Conservation (phyloP, 805 yeast genomes). For the Pichia exigua region DNA sequence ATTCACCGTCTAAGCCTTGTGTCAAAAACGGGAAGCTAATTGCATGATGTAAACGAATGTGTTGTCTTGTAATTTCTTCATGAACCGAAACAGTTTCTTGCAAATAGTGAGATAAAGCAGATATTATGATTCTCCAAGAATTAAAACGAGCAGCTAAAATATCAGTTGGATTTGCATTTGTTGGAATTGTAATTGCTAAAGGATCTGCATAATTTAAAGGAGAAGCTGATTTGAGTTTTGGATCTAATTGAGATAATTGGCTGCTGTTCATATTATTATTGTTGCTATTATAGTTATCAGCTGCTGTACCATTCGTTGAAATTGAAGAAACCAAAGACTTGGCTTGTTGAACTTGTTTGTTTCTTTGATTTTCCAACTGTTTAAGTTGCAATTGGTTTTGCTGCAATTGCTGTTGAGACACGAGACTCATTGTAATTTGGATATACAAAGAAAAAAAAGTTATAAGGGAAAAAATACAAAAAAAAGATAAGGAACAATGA, state of each 20-base stretch:
- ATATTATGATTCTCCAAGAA: slow-evolving; percentile 78
- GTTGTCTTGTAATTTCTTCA: slow-evolving; percentile 83
- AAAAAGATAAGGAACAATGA: no score
- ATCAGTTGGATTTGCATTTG: slow-evolving; percentile 74
- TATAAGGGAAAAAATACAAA: not conserved
- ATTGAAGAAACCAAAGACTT: slow-evolving; percentile 27
- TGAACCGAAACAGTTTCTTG: slow-evolving; percentile 77
- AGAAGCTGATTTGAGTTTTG: slow-evolving; percentile 10
- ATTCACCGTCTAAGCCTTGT: slow-evolving; percentile 33
- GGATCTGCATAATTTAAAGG: slow-evolving; percentile 34
- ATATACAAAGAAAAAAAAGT: not conserved
- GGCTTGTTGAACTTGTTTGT: slow-evolving; percentile 36
- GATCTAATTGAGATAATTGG: not conserved
- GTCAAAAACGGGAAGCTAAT: slow-evolving; percentile 47
- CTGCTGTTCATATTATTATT: slow-evolving; percentile 8
- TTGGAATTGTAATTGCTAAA: slow-evolving; percentile 42
- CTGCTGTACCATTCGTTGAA: slow-evolving; percentile 25
- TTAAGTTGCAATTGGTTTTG: slow-evolving; percentile 41
- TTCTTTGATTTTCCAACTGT: slow-evolving; percentile 36
- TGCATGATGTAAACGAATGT: slow-evolving; percentile 72
- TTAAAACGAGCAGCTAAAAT: slow-evolving; percentile 74
- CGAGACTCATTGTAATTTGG: slow-evolving; percentile 22
- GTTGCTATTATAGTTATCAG: slow-evolving; percentile 20
- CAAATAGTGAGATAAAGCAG: slow-evolving; percentile 66
- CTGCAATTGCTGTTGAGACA: slow-evolving; percentile 37